Evolutionary conservation across 139 green algal species (phyloP).

Genomic region (Chlamydomonas schloesseri): DNA sequence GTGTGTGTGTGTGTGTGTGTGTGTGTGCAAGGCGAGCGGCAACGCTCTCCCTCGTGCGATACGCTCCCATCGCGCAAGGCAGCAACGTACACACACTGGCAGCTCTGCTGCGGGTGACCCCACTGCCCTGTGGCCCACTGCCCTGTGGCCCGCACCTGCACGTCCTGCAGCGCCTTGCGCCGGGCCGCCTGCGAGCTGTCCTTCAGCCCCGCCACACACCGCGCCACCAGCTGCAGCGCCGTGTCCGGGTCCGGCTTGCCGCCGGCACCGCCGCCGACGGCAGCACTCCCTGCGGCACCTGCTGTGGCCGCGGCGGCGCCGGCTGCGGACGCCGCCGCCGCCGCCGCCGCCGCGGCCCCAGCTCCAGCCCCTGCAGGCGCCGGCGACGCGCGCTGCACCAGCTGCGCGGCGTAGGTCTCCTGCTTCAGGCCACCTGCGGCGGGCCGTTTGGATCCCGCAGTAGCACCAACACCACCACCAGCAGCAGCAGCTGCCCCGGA

Average conservation of each 20-base stretch:
- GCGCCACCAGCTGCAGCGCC: conserved; percentile 24
- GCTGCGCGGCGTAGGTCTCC: background rate
- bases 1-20: no score
- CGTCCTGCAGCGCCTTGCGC: conserved; percentile 43
- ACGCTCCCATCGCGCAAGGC: no score
- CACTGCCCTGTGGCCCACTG: no score
- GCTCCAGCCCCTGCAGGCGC: background rate
- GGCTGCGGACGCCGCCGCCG: background rate
- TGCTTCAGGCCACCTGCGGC: background rate
- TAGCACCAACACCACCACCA: no score
- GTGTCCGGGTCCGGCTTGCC: conserved; percentile 2
- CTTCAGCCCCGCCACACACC: conserved; percentile 34
- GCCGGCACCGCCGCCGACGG: background rate
- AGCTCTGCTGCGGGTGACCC: no score
- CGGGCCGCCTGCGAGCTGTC: conserved; percentile 15
- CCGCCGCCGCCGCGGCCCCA: background rate
- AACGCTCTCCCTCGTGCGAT: no score
- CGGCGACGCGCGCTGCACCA: background rate
- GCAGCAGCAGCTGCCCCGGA: no score
- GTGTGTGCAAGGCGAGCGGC: no score
- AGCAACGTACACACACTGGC: no score
- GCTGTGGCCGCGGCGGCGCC: background rate
- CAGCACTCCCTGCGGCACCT: background rate
- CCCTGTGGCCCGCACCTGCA: conserved; percentile 39
- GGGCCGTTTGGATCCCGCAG: background rate